These are phyloP conservation scores for Suhomyces ambrosiae DNA, from an alignment of 1,139 yeast species.

Conservation along the genomic window DNA sequence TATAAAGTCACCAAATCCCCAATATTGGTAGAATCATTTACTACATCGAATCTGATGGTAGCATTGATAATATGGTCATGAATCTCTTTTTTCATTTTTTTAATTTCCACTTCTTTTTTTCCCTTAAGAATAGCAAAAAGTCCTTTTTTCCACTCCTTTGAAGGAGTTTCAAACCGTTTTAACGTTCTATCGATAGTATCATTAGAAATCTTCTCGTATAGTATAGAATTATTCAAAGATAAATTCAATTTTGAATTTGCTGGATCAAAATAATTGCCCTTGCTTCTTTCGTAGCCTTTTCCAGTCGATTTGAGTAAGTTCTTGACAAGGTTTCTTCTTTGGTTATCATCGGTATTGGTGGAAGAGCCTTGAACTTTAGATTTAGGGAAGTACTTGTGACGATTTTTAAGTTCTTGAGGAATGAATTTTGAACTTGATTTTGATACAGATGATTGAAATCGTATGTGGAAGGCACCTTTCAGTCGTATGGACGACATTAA, in stretches of 20 bases:
- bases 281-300: constrained; percentile 5
- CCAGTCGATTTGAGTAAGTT: constrained; percentile 11
- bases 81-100: constrained; percentile 7
- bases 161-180: constrained; percentile 24
- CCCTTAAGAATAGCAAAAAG: not conserved
- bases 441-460: constrained; percentile 3
- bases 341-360: constrained; percentile 1
- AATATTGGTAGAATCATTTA: constrained; percentile 28
- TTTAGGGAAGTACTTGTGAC: constrained; percentile 6
- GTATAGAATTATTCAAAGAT: constrained; percentile 14
- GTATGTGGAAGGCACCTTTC: constrained; percentile 1
- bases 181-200: constrained; percentile 20
- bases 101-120: not conserved
- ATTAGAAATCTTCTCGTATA: constrained; percentile 19
- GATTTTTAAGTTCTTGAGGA: constrained; percentile 10
- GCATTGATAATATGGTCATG: constrained; percentile 24
- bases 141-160: constrained; percentile 24
- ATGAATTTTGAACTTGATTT: constrained; percentile 2
- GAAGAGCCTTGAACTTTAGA: not conserved
- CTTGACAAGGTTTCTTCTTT: constrained; percentile 3
- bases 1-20: constrained; percentile 45
- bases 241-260: constrained; percentile 18
- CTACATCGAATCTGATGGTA: constrained; percentile 27
- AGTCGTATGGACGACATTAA: not conserved
- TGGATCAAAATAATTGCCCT: constrained; percentile 17